Percentiles rank a stretch among this genome's conserved stretches.
phyloP scores from a whole-genome alignment of 208 protist genomes.

The Crithidia fasciculata region DNA sequence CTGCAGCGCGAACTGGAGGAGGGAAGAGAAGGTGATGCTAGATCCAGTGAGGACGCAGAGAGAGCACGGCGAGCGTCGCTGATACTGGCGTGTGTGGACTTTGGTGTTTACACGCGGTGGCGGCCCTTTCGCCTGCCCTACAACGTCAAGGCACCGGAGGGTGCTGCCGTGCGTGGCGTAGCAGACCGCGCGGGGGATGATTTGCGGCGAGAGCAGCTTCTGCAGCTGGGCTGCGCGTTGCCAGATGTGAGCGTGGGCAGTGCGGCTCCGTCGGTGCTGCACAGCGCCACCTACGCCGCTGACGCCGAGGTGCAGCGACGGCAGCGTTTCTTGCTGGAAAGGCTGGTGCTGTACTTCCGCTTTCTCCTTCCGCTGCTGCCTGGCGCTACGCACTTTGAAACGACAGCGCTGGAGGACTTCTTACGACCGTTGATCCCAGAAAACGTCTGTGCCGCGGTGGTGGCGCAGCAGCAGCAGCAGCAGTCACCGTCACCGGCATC shows the following conservation, averaged over 20 bases:
- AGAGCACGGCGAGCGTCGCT: slow-evolving; percentile 5
- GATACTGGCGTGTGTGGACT: slow-evolving; percentile 70
- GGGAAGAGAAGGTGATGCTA: not conserved
- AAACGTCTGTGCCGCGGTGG: slow-evolving; percentile 18
- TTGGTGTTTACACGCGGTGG: slow-evolving; percentile 88
- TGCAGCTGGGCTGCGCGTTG: slow-evolving; percentile 26
- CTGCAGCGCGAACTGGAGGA: slow-evolving; percentile 29
- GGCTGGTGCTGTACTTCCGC: slow-evolving; percentile 52
- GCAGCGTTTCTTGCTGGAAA: slow-evolving; percentile 46
- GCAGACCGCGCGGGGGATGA: slow-evolving; percentile 62
- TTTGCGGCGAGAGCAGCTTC: slow-evolving; percentile 45
- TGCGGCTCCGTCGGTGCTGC: slow-evolving; percentile 27
- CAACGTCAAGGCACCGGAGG: slow-evolving; percentile 71
- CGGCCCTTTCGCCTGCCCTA: slow-evolving; percentile 88
- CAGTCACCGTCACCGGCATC: not conserved
- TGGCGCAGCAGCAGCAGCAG: not conserved
- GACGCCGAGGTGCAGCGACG: slow-evolving; percentile 25
- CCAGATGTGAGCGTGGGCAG: slow-evolving; percentile 40
- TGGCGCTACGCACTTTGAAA: slow-evolving; percentile 40
- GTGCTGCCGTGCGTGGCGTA: slow-evolving; percentile 2
- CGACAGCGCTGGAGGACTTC: slow-evolving; percentile 43
- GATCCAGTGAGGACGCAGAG: not conserved
- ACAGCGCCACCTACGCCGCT: slow-evolving; percentile 20
- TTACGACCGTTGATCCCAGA: slow-evolving; percentile 24
- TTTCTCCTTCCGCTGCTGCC: slow-evolving; percentile 77